These are phyloP conservation scores for Cercospora citrullina DNA, from an alignment of 2,329 filamentous ascomycete species.

Conservation along the genomic window DNA sequence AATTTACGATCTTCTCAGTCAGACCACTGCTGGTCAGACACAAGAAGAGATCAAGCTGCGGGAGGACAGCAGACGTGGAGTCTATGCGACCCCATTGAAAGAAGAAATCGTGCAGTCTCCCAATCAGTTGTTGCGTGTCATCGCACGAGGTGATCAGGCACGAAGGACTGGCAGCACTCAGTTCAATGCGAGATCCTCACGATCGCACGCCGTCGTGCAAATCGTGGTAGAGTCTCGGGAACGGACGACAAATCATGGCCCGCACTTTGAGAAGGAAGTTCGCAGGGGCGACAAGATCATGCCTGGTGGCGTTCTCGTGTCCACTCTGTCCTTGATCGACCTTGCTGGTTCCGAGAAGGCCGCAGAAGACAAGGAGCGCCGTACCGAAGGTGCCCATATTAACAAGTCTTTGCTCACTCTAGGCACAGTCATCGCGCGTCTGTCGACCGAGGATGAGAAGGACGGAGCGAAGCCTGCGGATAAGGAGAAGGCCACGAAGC, in stretches of 20 bases:
- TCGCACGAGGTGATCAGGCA: slow-evolving; percentile 88
- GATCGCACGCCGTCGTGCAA: slow-evolving; percentile 96
- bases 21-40: slow-evolving; percentile 59
- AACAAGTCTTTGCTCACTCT: slow-evolving; percentile 96
- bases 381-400: slow-evolving; percentile 94
- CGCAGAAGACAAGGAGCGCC: slow-evolving; percentile 89
- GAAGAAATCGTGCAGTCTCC: slow-evolving; percentile 99
- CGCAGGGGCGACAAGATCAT: slow-evolving; percentile 61
- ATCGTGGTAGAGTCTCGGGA: slow-evolving; percentile 97
- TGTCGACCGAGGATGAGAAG: slow-evolving; percentile 89
- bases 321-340: slow-evolving; percentile 92
- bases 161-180: slow-evolving; percentile 91
- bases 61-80: slow-evolving; percentile 92
- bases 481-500: slow-evolving; percentile 69
- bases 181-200: slow-evolving; percentile 93
- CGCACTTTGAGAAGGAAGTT: slow-evolving; percentile 55
- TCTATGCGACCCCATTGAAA: slow-evolving; percentile 93
- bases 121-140: slow-evolving; percentile 90
- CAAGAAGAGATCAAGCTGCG: slow-evolving; percentile 96
- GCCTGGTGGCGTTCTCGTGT: slow-evolving; percentile 91
- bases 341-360: slow-evolving; percentile 94
- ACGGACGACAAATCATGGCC: slow-evolving; percentile 55
- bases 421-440: slow-evolving; percentile 87
- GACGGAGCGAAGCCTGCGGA: slow-evolving; percentile 55
- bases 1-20: slow-evolving; percentile 88